Conservation (phyloP, 2,329 filamentous ascomycete species). For the Aspergillaceae sp. region DNA sequence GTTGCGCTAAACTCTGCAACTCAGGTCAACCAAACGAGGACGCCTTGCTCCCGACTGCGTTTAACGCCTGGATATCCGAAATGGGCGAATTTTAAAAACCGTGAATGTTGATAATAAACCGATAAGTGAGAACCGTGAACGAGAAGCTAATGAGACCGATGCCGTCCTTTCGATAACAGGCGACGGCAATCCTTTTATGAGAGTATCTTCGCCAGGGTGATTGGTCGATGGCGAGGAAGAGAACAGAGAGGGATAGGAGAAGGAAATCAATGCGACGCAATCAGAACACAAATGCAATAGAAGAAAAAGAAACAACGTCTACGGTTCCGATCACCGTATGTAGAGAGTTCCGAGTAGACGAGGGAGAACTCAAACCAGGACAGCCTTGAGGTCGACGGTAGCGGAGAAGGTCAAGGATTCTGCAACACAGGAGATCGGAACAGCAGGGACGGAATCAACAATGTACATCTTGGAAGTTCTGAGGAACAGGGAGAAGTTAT, state of each 20-base stretch:
- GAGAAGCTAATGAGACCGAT: conserved; percentile 21
- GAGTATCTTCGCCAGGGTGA: conserved; percentile 18
- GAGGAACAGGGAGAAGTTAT: conserved; percentile 10
- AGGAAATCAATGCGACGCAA: background rate
- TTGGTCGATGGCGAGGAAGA: conserved; percentile 4
- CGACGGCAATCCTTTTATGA: conserved; percentile 23
- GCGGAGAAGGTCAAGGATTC: conserved; percentile 21
- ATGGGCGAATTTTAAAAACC: conserved; percentile 10
- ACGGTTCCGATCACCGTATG: conserved; percentile 18
- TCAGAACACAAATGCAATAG: background rate
- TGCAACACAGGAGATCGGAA: conserved; percentile 32
- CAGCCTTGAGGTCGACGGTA: conserved; percentile 18
- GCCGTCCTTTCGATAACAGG: conserved; percentile 23
- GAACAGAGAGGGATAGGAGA: background rate
- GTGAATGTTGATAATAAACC: conserved; percentile 20
- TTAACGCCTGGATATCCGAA: conserved; percentile 4
- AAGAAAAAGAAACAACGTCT: conserved; percentile 11
- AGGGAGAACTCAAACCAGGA: conserved; percentile 18
- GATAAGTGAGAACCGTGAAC: conserved; percentile 25
- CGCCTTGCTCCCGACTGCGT: conserved; percentile 3
- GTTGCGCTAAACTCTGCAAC: too few relatives aligned
- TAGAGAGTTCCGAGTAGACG: conserved; percentile 15
- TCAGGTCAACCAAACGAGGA: conserved; percentile 8
- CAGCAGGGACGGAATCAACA: conserved; percentile 23
- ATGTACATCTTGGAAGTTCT: conserved; percentile 32